These are phyloP conservation scores for Trebouxia sp. DNA, from an alignment of 139 green algal species.

Conservation along the genomic window DNA sequence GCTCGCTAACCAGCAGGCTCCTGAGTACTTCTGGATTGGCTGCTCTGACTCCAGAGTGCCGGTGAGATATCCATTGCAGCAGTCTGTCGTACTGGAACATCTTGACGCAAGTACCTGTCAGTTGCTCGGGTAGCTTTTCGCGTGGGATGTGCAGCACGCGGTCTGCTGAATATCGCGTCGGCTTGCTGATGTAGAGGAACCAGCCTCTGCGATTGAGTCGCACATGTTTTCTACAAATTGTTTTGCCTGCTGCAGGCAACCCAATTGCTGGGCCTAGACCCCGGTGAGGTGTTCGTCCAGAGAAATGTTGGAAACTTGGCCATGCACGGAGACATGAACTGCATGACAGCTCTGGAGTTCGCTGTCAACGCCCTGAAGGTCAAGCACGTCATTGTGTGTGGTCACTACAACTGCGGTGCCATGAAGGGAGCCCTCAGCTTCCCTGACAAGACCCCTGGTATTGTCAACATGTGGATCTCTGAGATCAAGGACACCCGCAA, in stretches of 20 bases:
- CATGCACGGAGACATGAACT: slow-evolving; percentile 81
- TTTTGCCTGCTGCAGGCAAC: slow-evolving; percentile 63
- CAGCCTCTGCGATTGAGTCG: no score
- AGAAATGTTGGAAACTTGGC: slow-evolving; percentile 87
- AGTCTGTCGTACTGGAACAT: no score
- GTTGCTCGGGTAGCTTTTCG: no score
- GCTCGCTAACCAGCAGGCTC: slow-evolving; percentile 52
- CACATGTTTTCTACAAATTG: no score
- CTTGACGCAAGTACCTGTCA: no score
- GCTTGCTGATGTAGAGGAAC: no score
- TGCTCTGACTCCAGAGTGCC: slow-evolving; percentile 75
- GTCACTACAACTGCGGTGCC: slow-evolving; percentile 83
- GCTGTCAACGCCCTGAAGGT: slow-evolving; percentile 74
- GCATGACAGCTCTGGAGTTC: slow-evolving; percentile 77
- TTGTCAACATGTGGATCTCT: slow-evolving; percentile 83
- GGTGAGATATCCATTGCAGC: no score
- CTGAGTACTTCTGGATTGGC: slow-evolving; percentile 85
- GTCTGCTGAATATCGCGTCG: no score
- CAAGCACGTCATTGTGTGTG: slow-evolving; percentile 81
- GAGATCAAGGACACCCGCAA: slow-evolving; percentile 63
- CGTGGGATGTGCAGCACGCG: no score
- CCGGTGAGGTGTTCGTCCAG: slow-evolving; percentile 83
- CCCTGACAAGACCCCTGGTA: slow-evolving; percentile 54
- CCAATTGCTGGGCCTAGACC: slow-evolving; percentile 64
- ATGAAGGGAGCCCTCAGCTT: slow-evolving; percentile 63